Conservation (phyloP, 1,139 yeast genomes). For the Saccharomycopsis phalli region DNA sequence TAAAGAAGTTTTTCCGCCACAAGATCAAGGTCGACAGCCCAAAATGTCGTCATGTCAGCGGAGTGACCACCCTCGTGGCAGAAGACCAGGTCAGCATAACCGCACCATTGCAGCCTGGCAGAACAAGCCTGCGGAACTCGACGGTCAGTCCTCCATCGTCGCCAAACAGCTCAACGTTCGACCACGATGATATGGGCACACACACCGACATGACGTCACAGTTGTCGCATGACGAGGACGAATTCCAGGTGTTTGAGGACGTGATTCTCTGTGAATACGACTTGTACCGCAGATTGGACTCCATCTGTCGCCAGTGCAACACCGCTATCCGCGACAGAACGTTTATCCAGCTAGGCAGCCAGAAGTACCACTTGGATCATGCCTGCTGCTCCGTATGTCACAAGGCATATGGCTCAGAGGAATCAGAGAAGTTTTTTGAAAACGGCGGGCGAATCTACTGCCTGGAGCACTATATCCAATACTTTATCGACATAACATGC, state of each 20-base stretch:
- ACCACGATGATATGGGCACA: background rate
- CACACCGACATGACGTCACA: background rate
- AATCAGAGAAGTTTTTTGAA: slow-evolving; percentile 4
- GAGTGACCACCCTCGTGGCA: background rate
- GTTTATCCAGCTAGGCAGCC: slow-evolving; percentile 1
- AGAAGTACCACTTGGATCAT: slow-evolving; percentile 8
- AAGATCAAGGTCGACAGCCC: slow-evolving; percentile 4
- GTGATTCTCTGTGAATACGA: slow-evolving; percentile 16
- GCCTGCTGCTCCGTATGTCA: slow-evolving; percentile 12
- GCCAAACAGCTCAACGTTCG: slow-evolving; percentile 13
- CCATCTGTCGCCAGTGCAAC: slow-evolving; percentile 12
- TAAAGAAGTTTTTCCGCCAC: slow-evolving; percentile 36
- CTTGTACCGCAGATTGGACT: slow-evolving; percentile 6
- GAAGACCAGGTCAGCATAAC: slow-evolving; percentile 10
- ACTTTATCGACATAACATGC: slow-evolving; percentile 10
- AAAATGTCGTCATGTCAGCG: background rate
- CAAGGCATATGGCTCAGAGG: background rate
- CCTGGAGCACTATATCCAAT: slow-evolving; percentile 4
- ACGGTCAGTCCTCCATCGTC: slow-evolving; percentile 2
- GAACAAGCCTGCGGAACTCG: background rate
- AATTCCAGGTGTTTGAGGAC: slow-evolving; percentile 3
- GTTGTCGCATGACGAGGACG: background rate
- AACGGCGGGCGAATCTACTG: slow-evolving; percentile 9
- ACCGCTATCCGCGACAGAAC: slow-evolving; percentile 10
- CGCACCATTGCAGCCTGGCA: slow-evolving; percentile 11